phyloP scores from a whole-genome alignment of 306 rosid species.

The Fragaria iinumae region DNA sequence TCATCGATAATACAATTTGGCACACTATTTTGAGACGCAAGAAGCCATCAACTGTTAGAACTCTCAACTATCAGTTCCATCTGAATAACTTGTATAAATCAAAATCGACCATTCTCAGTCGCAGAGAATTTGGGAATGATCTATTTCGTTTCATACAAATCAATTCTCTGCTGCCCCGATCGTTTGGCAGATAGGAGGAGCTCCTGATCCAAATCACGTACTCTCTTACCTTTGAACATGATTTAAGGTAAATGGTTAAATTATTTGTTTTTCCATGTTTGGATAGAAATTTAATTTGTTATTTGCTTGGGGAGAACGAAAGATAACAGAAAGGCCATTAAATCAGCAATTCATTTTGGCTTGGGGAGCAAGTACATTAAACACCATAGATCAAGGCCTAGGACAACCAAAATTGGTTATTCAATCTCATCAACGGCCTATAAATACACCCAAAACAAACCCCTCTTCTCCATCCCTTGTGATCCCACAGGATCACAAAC shows the following conservation, averaged over 20 bases:
- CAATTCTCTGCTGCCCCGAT: no score
- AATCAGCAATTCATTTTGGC: background rate
- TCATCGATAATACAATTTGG: no score
- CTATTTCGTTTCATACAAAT: no score
- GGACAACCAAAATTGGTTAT: background rate
- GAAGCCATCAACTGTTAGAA: no score
- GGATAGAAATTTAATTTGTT: background rate
- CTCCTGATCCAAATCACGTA: no score
- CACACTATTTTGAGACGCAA: no score
- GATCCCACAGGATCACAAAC: background rate
- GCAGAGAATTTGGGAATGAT: no score
- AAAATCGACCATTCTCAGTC: no score
- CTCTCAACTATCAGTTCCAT: no score
- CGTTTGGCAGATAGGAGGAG: no score
- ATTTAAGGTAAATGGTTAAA: background rate
- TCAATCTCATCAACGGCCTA: background rate
- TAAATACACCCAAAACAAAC: background rate
- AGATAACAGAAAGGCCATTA: background rate
- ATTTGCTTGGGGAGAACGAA: background rate
- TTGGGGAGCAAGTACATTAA: background rate
- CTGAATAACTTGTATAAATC: no score
- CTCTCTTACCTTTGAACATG: background rate
- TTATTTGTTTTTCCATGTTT: background rate
- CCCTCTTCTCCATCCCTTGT: background rate
- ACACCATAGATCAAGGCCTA: background rate